phyloP scores from a whole-genome alignment of 1,284 basidiomycete species.

The Irpex rosettiformis region DNA sequence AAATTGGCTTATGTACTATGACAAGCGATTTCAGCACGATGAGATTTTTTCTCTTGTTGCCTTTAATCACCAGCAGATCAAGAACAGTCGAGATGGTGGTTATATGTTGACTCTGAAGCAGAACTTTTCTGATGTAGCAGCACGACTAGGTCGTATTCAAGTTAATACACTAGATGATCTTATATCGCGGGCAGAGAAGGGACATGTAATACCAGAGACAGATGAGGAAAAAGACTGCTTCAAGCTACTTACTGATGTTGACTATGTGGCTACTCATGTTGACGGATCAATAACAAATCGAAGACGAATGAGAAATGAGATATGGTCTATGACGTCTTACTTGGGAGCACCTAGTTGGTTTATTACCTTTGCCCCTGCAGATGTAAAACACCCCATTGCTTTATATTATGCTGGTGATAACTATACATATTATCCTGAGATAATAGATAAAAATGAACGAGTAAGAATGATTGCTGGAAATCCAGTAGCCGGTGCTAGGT shows the following conservation, averaged over 20 bases:
- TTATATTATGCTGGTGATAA: neutral
- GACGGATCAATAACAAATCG: neutral
- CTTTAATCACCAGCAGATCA: constrained; percentile 3
- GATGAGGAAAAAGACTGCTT: neutral
- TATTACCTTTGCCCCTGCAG: neutral
- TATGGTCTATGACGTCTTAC: neutral
- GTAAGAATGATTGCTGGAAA: constrained; percentile 25
- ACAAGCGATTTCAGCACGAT: neutral
- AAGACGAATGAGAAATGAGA: neutral
- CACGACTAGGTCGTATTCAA: neutral
- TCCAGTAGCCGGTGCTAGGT: constrained; percentile 24
- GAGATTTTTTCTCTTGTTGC: constrained; percentile 1
- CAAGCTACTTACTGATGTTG: neutral
- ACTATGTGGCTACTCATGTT: neutral
- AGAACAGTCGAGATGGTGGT: neutral
- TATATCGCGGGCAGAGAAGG: neutral
- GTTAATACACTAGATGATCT: neutral
- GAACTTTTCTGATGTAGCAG: neutral
- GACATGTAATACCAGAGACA: neutral
- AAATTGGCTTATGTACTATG: too few relatives aligned
- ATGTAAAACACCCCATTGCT: neutral
- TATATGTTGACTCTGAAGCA: neutral
- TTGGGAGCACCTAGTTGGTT: neutral
- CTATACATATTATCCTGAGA: neutral
- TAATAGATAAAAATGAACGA: constrained; percentile 3